Evolutionary conservation across 2,329 filamentous ascomycete species (phyloP).

Genomic region (Clonostachys chloroleuca): DNA sequence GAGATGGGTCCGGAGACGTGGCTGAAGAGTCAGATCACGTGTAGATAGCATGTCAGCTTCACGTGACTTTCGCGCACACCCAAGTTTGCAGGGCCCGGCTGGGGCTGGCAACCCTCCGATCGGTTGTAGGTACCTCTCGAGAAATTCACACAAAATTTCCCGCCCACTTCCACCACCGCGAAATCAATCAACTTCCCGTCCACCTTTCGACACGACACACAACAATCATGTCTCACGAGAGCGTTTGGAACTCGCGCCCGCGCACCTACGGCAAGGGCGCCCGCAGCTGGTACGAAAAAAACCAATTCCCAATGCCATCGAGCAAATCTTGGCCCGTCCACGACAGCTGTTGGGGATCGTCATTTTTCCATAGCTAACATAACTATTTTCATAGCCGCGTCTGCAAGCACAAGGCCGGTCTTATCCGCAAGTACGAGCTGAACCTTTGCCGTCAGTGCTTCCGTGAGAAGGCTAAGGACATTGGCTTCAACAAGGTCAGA

Average conservation of each 20-base stretch:
- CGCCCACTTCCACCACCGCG: conserved; percentile 23
- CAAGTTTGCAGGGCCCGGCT: conserved; percentile 8
- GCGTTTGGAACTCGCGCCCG: conserved; percentile 98
- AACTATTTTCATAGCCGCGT: conserved; percentile 44
- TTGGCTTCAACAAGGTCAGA: conserved; percentile 68
- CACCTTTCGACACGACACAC: conserved; percentile 21
- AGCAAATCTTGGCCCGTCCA: neutral
- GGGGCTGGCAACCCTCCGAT: conserved; percentile 32
- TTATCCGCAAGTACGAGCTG: conserved; percentile 99
- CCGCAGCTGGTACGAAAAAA: conserved; percentile 73
- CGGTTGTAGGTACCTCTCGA: conserved; percentile 18
- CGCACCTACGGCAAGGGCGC: conserved; percentile 96
- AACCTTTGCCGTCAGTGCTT: conserved; percentile 82
- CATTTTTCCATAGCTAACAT: conserved; percentile 17
- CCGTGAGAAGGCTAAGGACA: conserved; percentile 69
- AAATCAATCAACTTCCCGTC: conserved; percentile 12
- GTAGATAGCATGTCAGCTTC: conserved; percentile 1
- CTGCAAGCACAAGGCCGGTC: conserved; percentile 93
- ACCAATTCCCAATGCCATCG: neutral
- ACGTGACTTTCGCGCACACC: neutral
- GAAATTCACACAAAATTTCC: conserved; percentile 34
- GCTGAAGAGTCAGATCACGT: neutral
- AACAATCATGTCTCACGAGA: conserved; percentile 72
- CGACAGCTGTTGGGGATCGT: neutral
- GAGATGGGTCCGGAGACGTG: too few species aligned